A percentile compares a stretch with the other conserved stretches of the same genome.
phyloP scores from a whole-genome alignment of 1,284 basidiomycete genomes.

The Cryptococcus depauperatus region DNA sequence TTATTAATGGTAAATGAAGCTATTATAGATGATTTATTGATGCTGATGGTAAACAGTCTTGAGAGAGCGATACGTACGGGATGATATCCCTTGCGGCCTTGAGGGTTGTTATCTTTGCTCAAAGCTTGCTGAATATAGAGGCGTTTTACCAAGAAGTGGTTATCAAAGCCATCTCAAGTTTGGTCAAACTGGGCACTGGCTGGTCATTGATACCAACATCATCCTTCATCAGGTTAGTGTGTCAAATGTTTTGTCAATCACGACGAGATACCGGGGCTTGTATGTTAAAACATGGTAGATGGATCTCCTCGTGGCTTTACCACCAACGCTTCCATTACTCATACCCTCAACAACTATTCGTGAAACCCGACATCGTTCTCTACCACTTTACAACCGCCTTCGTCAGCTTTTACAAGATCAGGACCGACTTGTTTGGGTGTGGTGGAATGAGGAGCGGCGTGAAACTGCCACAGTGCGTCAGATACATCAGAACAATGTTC shows the following conservation, averaged over 20 bases:
- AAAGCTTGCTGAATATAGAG: slow-evolving; percentile 42
- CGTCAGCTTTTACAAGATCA: slow-evolving; percentile 72
- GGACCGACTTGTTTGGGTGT: slow-evolving; percentile 67
- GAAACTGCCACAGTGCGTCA: slow-evolving; percentile 39
- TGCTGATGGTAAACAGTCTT: slow-evolving; percentile 53
- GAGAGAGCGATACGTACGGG: slow-evolving; percentile 88
- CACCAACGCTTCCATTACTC: slow-evolving; percentile 65
- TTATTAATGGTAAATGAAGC: slow-evolving; percentile 65
- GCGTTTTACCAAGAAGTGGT: slow-evolving; percentile 51
- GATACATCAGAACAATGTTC: slow-evolving; percentile 15
- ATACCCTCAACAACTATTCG: slow-evolving; percentile 91
- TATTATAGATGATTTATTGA: not conserved
- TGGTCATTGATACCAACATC: slow-evolving; percentile 93
- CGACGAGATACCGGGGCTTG: too few relatives aligned
- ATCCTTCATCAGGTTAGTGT: slow-evolving; percentile 73
- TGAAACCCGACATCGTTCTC: slow-evolving; percentile 88
- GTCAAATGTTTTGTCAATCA: too few relatives aligned
- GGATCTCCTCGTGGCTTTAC: slow-evolving; percentile 78
- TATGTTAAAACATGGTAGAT: slow-evolving; percentile 55
- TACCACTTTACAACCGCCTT: slow-evolving; percentile 87
- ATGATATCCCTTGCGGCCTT: slow-evolving; percentile 88
- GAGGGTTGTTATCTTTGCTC: slow-evolving; percentile 59
- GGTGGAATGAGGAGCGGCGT: slow-evolving; percentile 85
- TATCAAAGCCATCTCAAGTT: slow-evolving; percentile 49
- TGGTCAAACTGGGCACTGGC: slow-evolving; percentile 55